A percentile compares a stretch with the other conserved stretches of the same genome.
Evolutionary conservation across 2,329 filamentous ascomycete genomes (phyloP).

Genomic region (Alternaria viburni): DNA sequence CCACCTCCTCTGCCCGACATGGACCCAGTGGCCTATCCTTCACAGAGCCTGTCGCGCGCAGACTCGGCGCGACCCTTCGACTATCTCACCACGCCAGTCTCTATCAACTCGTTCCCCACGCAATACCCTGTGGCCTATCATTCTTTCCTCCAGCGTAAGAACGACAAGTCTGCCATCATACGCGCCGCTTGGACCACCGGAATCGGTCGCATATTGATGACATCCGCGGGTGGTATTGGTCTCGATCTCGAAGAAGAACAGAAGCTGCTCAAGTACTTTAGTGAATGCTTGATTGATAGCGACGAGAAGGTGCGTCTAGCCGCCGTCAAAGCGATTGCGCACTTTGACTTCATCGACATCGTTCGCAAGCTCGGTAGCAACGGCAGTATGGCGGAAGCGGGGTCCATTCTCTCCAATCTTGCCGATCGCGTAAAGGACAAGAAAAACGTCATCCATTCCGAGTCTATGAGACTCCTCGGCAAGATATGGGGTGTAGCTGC

Average conservation of each 20-base stretch:
- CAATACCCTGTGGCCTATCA: slow-evolving; percentile 80
- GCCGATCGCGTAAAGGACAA: slow-evolving; percentile 89
- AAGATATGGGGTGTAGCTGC: slow-evolving; percentile 93
- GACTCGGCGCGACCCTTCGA: slow-evolving; percentile 51
- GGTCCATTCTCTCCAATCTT: slow-evolving; percentile 80
- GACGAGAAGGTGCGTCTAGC: slow-evolving; percentile 92
- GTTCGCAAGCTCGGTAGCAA: slow-evolving; percentile 79
- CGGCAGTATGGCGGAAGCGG: slow-evolving; percentile 76
- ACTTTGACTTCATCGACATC: slow-evolving; percentile 80
- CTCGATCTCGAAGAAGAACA: slow-evolving; percentile 83
- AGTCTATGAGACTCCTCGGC: slow-evolving; percentile 83
- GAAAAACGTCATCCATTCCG: slow-evolving; percentile 78
- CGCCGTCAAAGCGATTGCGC: slow-evolving; percentile 82
- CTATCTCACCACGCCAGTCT: slow-evolving; percentile 80
- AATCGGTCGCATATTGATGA: slow-evolving; percentile 85
- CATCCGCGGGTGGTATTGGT: slow-evolving; percentile 87
- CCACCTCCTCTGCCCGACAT: slow-evolving; percentile 74
- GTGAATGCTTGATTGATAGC: slow-evolving; percentile 81
- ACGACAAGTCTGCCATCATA: slow-evolving; percentile 84
- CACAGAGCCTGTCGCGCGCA: slow-evolving; percentile 61
- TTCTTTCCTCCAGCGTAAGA: slow-evolving; percentile 81
- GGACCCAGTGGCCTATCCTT: slow-evolving; percentile 86
- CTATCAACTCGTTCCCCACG: slow-evolving; percentile 87
- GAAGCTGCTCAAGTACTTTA: slow-evolving; percentile 73
- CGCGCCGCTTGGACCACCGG: slow-evolving; percentile 86